phyloP scores from a whole-genome alignment of 2,329 filamentous ascomycete genomes.

The Falciphora oryzae region DNA sequence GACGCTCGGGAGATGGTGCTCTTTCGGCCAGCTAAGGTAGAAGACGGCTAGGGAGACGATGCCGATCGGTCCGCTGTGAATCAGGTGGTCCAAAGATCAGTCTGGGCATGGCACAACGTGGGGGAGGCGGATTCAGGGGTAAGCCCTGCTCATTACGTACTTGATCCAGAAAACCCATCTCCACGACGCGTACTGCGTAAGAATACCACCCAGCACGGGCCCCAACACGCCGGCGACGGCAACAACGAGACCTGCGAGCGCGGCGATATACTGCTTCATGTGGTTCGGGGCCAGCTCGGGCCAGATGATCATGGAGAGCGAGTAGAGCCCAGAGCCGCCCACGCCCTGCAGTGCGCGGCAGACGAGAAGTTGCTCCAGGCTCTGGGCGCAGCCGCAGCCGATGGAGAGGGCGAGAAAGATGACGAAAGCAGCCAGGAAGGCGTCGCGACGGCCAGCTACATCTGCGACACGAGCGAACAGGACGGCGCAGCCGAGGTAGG shows the following conservation, averaged over 20 bases:
- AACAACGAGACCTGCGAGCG: slow-evolving; percentile 42
- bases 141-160: slow-evolving; percentile 24
- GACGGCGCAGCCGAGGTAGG: slow-evolving; percentile 52
- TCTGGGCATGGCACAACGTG: not conserved
- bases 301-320: slow-evolving; percentile 49
- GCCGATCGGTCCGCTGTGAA: slow-evolving; percentile 44
- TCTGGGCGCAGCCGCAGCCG: slow-evolving; percentile 43
- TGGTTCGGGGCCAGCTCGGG: slow-evolving; percentile 41
- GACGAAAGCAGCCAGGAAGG: slow-evolving; percentile 43
- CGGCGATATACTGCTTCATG: slow-evolving; percentile 37
- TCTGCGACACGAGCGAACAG: slow-evolving; percentile 50
- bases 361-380: slow-evolving; percentile 40
- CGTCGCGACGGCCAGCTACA: slow-evolving; percentile 45
- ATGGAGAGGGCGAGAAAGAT: slow-evolving; percentile 53
- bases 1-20: slow-evolving; percentile 31
- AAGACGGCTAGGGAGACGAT: slow-evolving; percentile 40
- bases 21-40: slow-evolving; percentile 43
- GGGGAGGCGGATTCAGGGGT: not conserved
- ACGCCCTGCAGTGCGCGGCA: slow-evolving; percentile 45
- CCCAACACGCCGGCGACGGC: slow-evolving; percentile 44
- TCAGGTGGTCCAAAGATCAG: slow-evolving; percentile 16
- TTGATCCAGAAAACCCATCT: slow-evolving; percentile 57
- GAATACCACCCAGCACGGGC: slow-evolving; percentile 43
- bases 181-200: slow-evolving; percentile 45
- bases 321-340: slow-evolving; percentile 49